A percentile compares a stretch with the other conserved stretches of the same genome.
phyloP scores from a whole-genome alignment of 768 basidiomycete genomes.

The Neoboletus subvelutipes region DNA sequence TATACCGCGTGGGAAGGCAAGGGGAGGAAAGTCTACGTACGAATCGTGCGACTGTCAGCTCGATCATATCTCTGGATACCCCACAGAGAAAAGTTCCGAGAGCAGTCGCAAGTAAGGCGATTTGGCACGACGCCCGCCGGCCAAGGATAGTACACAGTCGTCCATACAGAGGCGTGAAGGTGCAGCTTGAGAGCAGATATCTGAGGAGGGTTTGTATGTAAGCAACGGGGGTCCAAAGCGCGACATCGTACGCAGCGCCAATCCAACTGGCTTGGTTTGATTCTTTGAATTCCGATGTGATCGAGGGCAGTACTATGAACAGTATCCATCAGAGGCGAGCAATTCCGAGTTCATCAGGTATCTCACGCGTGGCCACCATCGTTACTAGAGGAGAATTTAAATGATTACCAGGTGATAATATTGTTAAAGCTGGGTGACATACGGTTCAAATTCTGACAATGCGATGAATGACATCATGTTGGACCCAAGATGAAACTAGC shows the following conservation, averaged over 20 bases:
- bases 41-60: conserved; percentile 14
- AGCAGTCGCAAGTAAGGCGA: conserved; percentile 5
- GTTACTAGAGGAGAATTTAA: conserved; percentile 10
- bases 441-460: conserved; percentile 13
- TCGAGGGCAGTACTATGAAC: conserved; percentile 12
- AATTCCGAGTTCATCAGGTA: neutral
- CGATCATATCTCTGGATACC: conserved; percentile 7
- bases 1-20: neutral
- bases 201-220: neutral
- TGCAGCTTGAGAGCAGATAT: conserved; percentile 17
- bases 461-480: neutral
- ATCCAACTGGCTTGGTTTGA: conserved; percentile 30
- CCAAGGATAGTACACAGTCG: conserved; percentile 19
- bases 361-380: conserved; percentile 24
- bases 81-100: conserved; percentile 17
- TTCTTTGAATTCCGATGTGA: conserved; percentile 25
- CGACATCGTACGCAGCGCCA: conserved; percentile 18
- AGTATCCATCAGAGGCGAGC: neutral
- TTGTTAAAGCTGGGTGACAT: neutral
- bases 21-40: neutral
- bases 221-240: neutral
- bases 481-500: conserved; percentile 19
- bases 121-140: conserved; percentile 12
- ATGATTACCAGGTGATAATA: neutral
- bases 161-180: conserved; percentile 21